Evolutionary conservation across 768 basidiomycete species (phyloP).

Genomic region (Lentinus tigrinus): DNA sequence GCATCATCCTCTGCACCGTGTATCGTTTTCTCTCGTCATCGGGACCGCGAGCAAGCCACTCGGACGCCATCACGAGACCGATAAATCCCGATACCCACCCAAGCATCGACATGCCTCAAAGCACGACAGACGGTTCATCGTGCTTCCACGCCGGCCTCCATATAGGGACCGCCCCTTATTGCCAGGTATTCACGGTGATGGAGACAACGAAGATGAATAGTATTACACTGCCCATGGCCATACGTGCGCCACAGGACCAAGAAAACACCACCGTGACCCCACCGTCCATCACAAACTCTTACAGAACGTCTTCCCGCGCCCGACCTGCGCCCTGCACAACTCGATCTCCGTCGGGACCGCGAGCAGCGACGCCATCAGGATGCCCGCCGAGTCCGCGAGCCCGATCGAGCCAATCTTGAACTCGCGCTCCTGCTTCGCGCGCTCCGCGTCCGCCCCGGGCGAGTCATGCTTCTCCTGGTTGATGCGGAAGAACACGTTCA

Average conservation of each 20-base stretch:
- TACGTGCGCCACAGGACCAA: background rate
- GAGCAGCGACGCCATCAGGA: conserved; percentile 55
- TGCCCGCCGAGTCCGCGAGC: conserved; percentile 79
- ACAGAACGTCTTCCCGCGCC: conserved; percentile 70
- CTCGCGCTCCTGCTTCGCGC: conserved; percentile 73
- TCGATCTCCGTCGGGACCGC: conserved; percentile 74
- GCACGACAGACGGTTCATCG: too few relatives aligned
- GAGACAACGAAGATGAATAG: too few relatives aligned
- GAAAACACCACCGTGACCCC: background rate
- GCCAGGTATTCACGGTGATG: too few relatives aligned
- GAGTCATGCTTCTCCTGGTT: conserved; percentile 67
- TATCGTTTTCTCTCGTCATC: too few relatives aligned
- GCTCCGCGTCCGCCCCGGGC: conserved; percentile 50
- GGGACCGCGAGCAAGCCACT: too few relatives aligned
- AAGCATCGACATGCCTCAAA: too few relatives aligned
- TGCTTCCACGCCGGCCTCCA: too few relatives aligned
- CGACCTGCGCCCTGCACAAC: conserved; percentile 73
- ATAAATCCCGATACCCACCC: too few relatives aligned
- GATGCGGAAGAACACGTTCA: conserved; percentile 83
- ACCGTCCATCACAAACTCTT: conserved; percentile 45
- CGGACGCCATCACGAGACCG: too few relatives aligned
- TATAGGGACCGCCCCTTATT: too few relatives aligned
- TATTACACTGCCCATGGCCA: background rate
- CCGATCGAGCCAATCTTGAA: conserved; percentile 91
- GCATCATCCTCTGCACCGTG: too few relatives aligned